Evolutionary conservation across 2,329 filamentous ascomycete genomes (phyloP), one percentile per base, ranked within the genome.

Genomic region (Chaetomiaceae sp.): DNA sequence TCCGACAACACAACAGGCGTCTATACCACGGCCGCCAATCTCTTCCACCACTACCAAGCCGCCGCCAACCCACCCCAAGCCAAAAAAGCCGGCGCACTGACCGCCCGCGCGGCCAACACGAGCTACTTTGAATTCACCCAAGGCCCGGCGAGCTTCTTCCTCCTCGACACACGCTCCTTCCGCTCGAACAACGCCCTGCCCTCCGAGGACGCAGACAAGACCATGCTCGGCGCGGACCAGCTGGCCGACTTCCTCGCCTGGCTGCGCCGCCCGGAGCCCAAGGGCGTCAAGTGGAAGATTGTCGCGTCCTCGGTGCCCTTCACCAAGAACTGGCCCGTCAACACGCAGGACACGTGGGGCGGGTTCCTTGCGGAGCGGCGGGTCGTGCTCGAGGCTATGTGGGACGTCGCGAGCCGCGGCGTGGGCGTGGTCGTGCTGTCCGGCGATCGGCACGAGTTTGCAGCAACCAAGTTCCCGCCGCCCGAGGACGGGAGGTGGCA

Each of bases 361-460:
- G 92, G 92, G 0, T 96, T 95, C 69, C 76, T 96, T 2, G 73
- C 78, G 44, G 94, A 99, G 73, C 85, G 94, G 14, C 81, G 79
- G 49, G 77, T 75, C 51, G 80, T 97, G 23, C 83, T 99, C 13
- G 87, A 96, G 67, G 88, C 89, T 2, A 96, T 96, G 81, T 97
- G 94, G 90, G 85, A 88, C 56, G 85, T 87, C 0, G 85, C 89
- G n/a, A 74, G 81, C 1, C 80, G 82, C 5, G 87, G 89, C 6
- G 75, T 87, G 5, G 89, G 91, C 21, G 85, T 97, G 7, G 78
- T 96, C 3, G 76, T 97, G 11, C 75, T 99, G 10, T 94, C 87
- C 14, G 94, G 94, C 1, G 94, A 99, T 65, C 79, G 94, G n/a
- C 94, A 99, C 66, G 94, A 99, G 69, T 97, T 97, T 68, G 94